Conservation (phyloP, 2,329 filamentous ascomycete genomes). For the Elsinoe australis region DNA sequence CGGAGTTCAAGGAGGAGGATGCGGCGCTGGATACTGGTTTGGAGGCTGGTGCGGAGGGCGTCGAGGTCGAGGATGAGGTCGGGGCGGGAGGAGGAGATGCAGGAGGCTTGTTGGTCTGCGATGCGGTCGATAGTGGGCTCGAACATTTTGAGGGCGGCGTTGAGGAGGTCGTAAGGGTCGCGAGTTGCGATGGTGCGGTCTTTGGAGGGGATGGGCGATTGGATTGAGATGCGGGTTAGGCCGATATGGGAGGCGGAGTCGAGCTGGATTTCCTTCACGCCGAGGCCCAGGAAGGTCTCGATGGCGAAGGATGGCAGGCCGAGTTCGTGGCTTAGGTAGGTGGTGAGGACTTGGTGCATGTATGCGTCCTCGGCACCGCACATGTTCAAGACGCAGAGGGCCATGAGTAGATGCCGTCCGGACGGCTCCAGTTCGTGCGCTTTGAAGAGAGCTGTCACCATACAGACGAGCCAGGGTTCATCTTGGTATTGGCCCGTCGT, state of each 20-base stretch:
- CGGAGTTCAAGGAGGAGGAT: slow-evolving; percentile 30
- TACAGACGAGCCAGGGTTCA: not conserved
- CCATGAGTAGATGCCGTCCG: not conserved
- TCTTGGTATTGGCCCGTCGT: not conserved
- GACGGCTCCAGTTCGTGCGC: slow-evolving; percentile 7
- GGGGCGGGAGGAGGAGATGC: slow-evolving; percentile 28
- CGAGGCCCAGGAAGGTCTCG: slow-evolving; percentile 19
- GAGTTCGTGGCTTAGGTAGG: slow-evolving; percentile 1
- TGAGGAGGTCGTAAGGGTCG: slow-evolving; percentile 27
- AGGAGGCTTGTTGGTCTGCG: slow-evolving; percentile 26
- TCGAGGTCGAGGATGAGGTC: slow-evolving; percentile 33
- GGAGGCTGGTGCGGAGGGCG: slow-evolving; percentile 26
- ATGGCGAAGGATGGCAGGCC: not conserved
- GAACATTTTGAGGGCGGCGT: slow-evolving; percentile 27
- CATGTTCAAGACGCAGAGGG: not conserved
- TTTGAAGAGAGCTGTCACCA: slow-evolving; percentile 7
- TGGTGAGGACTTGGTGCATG: not conserved
- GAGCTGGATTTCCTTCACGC: slow-evolving; percentile 32
- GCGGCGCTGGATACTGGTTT: slow-evolving; percentile 27
- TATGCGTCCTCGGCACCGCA: not conserved
- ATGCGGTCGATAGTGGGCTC: slow-evolving; percentile 29
- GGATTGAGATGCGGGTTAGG: slow-evolving; percentile 28
- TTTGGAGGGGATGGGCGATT: slow-evolving; percentile 24
- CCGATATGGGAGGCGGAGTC: slow-evolving; percentile 32
- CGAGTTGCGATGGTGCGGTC: slow-evolving; percentile 19